These are phyloP conservation scores for Peronospora farinosa DNA, from an alignment of 352 stramenopile species.

Conservation along the genomic window DNA sequence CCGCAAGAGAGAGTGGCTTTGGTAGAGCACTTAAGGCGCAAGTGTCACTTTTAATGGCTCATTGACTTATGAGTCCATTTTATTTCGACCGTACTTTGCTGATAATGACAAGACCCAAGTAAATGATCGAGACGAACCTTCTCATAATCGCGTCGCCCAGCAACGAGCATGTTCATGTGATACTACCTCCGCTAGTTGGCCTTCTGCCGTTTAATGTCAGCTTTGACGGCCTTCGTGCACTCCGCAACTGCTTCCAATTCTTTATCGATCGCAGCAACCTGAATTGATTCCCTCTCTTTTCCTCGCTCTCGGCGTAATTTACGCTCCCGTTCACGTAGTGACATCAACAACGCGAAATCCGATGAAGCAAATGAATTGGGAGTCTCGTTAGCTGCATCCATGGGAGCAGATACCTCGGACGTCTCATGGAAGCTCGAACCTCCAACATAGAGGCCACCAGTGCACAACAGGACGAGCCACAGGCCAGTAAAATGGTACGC, in stretches of 20 bases:
- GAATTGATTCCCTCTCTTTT: slow-evolving; percentile 14
- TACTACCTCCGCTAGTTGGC: slow-evolving; percentile 8
- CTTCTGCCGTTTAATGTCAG: slow-evolving; percentile 45
- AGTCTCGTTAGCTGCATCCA: slow-evolving; percentile 15
- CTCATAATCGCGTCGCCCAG: no score
- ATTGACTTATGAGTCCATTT: no score
- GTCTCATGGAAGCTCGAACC: slow-evolving; percentile 63
- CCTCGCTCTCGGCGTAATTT: slow-evolving; percentile 40
- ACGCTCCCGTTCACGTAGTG: slow-evolving; percentile 48
- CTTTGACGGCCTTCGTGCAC: slow-evolving; percentile 57
- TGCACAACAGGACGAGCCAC: slow-evolving; percentile 80
- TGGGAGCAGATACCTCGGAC: slow-evolving; percentile 31
- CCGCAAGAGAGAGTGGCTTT: no score
- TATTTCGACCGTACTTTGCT: no score
- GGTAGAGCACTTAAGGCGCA: no score
- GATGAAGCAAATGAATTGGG: slow-evolving; percentile 25
- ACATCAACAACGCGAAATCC: slow-evolving; percentile 43
- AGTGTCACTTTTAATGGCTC: no score
- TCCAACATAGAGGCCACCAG: slow-evolving; percentile 62
- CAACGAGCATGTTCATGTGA: slow-evolving; percentile 4
- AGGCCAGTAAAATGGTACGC: slow-evolving; percentile 71
- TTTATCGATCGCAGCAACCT: slow-evolving; percentile 37
- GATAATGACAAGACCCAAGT: no score
- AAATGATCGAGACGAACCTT: no score
- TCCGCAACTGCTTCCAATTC: slow-evolving; percentile 46